A percentile compares a stretch with the other conserved stretches of the same genome.
phyloP scores from a whole-genome alignment of 768 basidiomycete genomes.

The Boletus tylopilopsis region DNA sequence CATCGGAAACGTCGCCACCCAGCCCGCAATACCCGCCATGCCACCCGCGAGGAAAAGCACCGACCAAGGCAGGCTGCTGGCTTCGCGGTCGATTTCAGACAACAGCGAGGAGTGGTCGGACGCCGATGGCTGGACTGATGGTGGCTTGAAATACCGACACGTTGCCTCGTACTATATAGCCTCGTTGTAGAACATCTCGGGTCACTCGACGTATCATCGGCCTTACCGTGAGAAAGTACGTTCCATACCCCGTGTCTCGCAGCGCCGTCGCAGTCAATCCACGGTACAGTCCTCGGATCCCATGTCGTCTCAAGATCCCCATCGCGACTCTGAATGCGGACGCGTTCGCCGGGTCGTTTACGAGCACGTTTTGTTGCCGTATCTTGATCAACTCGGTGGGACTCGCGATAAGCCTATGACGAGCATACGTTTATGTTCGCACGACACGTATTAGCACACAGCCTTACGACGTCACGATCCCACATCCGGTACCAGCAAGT shows the following conservation, averaged over 20 bases:
- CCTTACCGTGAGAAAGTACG: constrained; percentile 73
- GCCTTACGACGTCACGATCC: constrained; percentile 72
- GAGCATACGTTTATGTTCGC: not conserved
- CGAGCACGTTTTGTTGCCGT: constrained; percentile 60
- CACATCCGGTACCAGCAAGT: constrained; percentile 77
- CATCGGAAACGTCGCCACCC: constrained; percentile 80
- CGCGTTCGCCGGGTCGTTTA: constrained; percentile 30
- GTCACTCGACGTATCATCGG: constrained; percentile 3
- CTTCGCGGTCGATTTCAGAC: constrained; percentile 39
- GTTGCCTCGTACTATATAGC: constrained; percentile 60
- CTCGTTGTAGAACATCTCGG: constrained; percentile 1
- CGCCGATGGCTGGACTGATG: constrained; percentile 3
- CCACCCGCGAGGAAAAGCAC: constrained; percentile 71
- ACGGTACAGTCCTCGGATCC: constrained; percentile 69
- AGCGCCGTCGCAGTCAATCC: constrained; percentile 71
- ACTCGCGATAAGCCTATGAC: constrained; percentile 62
- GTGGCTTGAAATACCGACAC: constrained; percentile 43
- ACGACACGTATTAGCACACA: constrained; percentile 1
- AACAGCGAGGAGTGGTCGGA: constrained; percentile 35
- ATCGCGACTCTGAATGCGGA: constrained; percentile 52
- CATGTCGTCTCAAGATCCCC: constrained; percentile 51
- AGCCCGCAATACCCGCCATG: constrained; percentile 71
- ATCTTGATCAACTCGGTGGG: constrained; percentile 91
- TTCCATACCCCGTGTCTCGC: constrained; percentile 79
- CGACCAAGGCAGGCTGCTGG: constrained; percentile 42